Evolutionary conservation across 768 basidiomycete species (phyloP), one percentile per base, ranked within the genome.

Genomic region (Mycena capillaripes): DNA sequence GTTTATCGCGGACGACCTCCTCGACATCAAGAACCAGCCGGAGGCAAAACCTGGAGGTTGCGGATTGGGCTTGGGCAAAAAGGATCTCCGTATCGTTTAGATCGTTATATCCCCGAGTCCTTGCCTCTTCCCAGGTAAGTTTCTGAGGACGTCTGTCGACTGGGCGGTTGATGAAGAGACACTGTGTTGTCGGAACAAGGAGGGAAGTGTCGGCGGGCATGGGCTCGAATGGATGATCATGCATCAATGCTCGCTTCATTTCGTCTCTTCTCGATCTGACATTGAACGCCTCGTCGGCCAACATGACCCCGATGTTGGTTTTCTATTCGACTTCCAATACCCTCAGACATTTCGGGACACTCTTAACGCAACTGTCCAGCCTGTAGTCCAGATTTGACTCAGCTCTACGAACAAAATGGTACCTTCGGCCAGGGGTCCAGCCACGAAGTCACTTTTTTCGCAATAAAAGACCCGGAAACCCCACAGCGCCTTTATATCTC

Each of bases 1-100:
- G 4, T 29, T 27, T 38, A 17, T 52, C 25, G 21, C 25, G 34
- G 12, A 52, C 19, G 25, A 50, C 59, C 29, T 61, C 16, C 5
- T n/a, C 27, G 5, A 38, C 32, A 34, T 69, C n/a, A 38, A 69
- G 40, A 57, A 62, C 27, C 9, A 61, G 11, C 6, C 68, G 59
- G 7, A 69, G 38, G 50, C 68, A 69, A 38, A 48, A 64, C 34
- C 23, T 14, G 16, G 58, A 25, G 21, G 58, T 40, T 0, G 38
- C 8, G 17, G 38, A 27, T 27, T 21, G 19, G 58, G 58, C 58
- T 29, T 16, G 58, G 25, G 40, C 58, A 10, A 40, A 59, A 42
- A 59, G 14, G 0, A 48, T 44, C 40, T 25, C 30, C 17, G 58
- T 42, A 10, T 59, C 40, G 25, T 14, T 32, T 17, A n/a, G 4